Percentiles rank a stretch among this genome's conserved stretches.
These are phyloP conservation scores for Suillus decipiens DNA, from an alignment of 768 basidiomycete species.

Conservation along the genomic window DNA sequence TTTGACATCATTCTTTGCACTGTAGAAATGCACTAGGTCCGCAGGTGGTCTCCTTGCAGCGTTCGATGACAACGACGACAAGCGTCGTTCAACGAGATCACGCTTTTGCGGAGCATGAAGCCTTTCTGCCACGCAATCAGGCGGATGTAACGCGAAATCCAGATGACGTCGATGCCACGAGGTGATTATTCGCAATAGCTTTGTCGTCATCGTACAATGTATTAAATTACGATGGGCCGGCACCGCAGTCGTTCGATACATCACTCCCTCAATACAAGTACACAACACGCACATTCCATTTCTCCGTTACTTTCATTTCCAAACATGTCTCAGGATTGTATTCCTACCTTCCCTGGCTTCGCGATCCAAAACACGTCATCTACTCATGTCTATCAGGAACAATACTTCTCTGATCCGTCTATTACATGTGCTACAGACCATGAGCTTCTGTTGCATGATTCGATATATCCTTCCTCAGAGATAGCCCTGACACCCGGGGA, in stretches of 20 bases:
- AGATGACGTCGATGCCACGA: not conserved
- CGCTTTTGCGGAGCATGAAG: not conserved
- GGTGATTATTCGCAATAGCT: not conserved
- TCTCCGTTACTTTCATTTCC: slow-evolving; percentile 3
- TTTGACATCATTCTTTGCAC: not conserved
- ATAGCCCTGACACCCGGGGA: not conserved
- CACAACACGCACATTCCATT: not conserved
- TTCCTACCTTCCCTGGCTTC: not conserved
- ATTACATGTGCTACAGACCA: not conserved
- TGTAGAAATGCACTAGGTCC: slow-evolving; percentile 1
- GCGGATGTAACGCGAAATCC: not conserved
- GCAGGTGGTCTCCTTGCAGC: not conserved
- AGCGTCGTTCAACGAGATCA: not conserved
- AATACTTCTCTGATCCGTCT: not conserved
- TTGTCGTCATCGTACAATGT: not conserved
- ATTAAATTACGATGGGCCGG: slow-evolving; percentile 4
- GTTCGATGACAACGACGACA: not conserved
- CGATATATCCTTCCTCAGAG: not conserved
- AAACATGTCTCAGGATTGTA: not conserved
- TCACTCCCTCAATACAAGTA: not conserved
- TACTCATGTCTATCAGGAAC: not conserved
- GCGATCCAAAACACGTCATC: slow-evolving; percentile 1
- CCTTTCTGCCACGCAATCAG: not conserved
- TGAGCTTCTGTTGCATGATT: not conserved
- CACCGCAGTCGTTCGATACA: not conserved